Conservation (phyloP, 768 basidiomycete species). For the Neoboletus subvelutipes region DNA sequence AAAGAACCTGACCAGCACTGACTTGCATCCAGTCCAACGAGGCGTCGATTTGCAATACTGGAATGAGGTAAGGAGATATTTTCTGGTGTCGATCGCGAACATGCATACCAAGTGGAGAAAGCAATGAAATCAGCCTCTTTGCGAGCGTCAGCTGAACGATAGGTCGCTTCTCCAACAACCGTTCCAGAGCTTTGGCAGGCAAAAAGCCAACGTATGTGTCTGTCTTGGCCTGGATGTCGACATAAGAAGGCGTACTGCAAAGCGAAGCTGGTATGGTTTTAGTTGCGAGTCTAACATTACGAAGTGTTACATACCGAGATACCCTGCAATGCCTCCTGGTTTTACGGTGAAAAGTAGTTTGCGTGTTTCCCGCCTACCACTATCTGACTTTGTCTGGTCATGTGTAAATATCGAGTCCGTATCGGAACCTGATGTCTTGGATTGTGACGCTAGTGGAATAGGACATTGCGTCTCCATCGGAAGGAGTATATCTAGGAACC, state of each 20-base stretch:
- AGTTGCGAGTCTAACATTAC: not conserved
- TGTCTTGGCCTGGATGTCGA: constrained; percentile 95
- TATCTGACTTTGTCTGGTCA: constrained; percentile 30
- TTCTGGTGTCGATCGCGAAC: not conserved
- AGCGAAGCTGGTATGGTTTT: constrained; percentile 62
- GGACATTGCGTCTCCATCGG: constrained; percentile 37
- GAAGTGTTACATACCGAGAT: constrained; percentile 60
- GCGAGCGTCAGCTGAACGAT: constrained; percentile 95
- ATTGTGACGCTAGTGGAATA: constrained; percentile 11
- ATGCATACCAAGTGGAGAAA: constrained; percentile 82
- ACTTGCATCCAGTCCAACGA: constrained; percentile 99
- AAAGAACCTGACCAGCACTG: constrained; percentile 90
- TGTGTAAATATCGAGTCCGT: constrained; percentile 40
- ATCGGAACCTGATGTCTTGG: constrained; percentile 25
- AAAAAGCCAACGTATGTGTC: constrained; percentile 98
- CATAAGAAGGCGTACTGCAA: constrained; percentile 90
- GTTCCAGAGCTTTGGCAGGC: constrained; percentile 83
- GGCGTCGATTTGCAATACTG: constrained; percentile 95
- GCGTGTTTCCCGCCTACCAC: constrained; percentile 37
- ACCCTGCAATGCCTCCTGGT: constrained; percentile 96
- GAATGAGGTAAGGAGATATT: constrained; percentile 7
- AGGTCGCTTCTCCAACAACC: constrained; percentile 88
- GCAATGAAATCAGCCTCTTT: constrained; percentile 91
- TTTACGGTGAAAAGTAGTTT: constrained; percentile 93
- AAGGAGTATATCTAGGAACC: constrained; percentile 88